Percentiles rank a stretch among this genome's conserved stretches.
Conservation (phyloP, 495 filamentous ascomycete species). For the Podospora fimiseda region DNA sequence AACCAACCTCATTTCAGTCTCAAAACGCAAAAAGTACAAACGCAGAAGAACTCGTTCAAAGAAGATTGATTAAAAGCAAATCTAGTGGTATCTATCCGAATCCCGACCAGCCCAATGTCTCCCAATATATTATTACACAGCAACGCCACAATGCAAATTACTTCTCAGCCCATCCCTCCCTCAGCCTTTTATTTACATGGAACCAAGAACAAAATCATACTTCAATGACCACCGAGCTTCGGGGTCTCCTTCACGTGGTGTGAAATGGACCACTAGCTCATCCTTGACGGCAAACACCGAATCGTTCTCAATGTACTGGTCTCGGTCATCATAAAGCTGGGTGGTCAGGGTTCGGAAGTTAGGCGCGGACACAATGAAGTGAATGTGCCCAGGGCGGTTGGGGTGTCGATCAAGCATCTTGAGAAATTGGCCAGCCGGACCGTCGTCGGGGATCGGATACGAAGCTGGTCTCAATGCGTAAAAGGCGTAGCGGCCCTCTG, state of each 20-base stretch:
- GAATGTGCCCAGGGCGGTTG: conserved; percentile 70
- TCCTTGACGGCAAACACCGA: conserved; percentile 75
- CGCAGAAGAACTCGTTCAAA: no score
- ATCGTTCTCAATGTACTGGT: conserved; percentile 58
- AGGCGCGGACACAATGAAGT: conserved; percentile 51
- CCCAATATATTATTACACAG: background rate
- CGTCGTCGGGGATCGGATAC: conserved; percentile 68
- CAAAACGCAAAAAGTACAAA: no score
- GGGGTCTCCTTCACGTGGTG: conserved; percentile 50
- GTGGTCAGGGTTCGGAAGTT: conserved; percentile 54
- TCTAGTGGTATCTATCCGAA: background rate
- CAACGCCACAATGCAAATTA: background rate
- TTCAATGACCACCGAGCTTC: conserved; percentile 55
- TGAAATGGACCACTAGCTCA: conserved; percentile 61
- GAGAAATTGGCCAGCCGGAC: conserved; percentile 47
- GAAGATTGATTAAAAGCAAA: background rate
- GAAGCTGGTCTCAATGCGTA: conserved; percentile 62
- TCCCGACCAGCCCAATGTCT: background rate
- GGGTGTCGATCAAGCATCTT: conserved; percentile 60
- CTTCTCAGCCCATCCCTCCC: no score
- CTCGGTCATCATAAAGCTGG: conserved; percentile 65
- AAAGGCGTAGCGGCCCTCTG: conserved; percentile 57
- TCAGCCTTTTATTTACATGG: background rate
- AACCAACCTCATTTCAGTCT: no score
- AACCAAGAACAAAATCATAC: conserved; percentile 47